Conservation (phyloP, 495 filamentous ascomycete species). For the Penicilliopsis zonata region DNA sequence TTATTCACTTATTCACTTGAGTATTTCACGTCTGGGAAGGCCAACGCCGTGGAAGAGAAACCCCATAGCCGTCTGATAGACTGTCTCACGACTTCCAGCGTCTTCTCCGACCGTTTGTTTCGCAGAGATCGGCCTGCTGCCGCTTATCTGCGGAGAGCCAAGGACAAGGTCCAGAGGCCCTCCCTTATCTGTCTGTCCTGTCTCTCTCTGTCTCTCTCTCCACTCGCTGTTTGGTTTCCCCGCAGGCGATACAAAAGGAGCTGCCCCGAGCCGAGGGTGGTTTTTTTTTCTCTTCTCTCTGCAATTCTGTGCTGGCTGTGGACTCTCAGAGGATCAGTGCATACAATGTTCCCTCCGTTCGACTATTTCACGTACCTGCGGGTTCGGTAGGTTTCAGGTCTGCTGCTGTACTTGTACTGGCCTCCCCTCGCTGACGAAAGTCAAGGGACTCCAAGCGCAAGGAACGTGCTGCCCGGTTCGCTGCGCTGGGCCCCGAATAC, state of each 20-base stretch:
- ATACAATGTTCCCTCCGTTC: conserved; percentile 42
- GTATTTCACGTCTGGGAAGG: no score
- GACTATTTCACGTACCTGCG: conserved; percentile 47
- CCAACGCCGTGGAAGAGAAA: no score
- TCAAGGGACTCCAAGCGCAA: conserved; percentile 66
- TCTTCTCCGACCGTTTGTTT: no score
- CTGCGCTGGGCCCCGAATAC: conserved; percentile 52
- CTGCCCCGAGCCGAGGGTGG: background rate
- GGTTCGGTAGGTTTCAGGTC: conserved; percentile 30
- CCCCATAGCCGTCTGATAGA: no score
- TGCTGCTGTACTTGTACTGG: conserved; percentile 1
- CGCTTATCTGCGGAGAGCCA: conserved; percentile 16
- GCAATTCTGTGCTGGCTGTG: background rate
- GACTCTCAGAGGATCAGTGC: background rate
- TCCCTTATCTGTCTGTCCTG: background rate
- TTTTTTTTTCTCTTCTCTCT: conserved; percentile 1
- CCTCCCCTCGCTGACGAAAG: conserved; percentile 1
- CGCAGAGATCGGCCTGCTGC: no score
- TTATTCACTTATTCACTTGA: no score
- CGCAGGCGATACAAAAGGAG: background rate
- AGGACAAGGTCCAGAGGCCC: no score
- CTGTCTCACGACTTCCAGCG: no score
- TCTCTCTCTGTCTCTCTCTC: background rate
- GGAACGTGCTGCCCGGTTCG: conserved; percentile 58
- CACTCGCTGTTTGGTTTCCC: background rate